Evolutionary conservation across 225 moss, liverwort and hornwort species (phyloP), one percentile per base, ranked within the genome.

Genomic region (Physcomitrium patens): DNA sequence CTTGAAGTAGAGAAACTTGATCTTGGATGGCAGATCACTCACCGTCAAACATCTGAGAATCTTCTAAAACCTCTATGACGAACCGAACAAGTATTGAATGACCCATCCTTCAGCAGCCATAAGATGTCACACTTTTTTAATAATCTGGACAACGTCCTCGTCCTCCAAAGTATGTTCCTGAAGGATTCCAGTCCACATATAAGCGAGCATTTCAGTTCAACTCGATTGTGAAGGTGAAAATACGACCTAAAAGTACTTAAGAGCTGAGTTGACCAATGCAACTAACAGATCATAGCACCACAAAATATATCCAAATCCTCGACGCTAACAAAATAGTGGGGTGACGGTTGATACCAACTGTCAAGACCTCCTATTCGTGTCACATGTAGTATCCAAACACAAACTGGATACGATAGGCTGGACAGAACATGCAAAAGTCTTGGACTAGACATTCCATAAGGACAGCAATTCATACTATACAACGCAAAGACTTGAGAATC

Each of bases 61-160:
- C 59, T 58, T 76, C 31, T 24, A 15, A 60, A 9, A 41, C 67
- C 19, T 41, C 23, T 4, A 41, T 19, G 12, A 15, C 9, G 50
- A 53, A 60, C 76, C 43, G 8, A 9, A 47, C 15, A 49, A 47
- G 19, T 54, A 48, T 18, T 63, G 16, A n/a, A 49, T 37, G 62
- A 43, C 54, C 51, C 12, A 71, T 71, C 72, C 43, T 58, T 63
- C 60, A 58, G 51, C 31, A 67, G 42, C 66, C 60, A 24, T 23
- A 57, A 52, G 28, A 69, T 52, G 43, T 88, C 84, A 96, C 77
- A 96, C 92, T 85, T 96, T 96, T 85, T 96, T 96, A 75, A 96
- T 93, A 69, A 96, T 96, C 78, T 96, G 96, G 19, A 96, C 96
- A 71, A 96, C 96, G 67, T 93, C 96, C 74, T 96, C 96, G 74